Conservation (phyloP, 208 protist genomes). For the Ichthyophonus hoferi region DNA sequence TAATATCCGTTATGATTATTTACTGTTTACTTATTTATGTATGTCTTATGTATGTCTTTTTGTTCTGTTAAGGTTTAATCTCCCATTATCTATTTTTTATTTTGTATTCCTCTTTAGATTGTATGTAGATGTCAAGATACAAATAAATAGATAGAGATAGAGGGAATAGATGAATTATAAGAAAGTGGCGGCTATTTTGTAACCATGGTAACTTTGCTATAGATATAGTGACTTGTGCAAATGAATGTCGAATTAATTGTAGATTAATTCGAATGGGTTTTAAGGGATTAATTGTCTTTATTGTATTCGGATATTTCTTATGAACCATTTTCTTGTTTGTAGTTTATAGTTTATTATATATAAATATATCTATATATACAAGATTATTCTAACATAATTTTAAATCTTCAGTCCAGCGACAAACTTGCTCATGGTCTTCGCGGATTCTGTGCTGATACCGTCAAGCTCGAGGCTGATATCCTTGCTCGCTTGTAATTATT, state of each 20-base stretch:
- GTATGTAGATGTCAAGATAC: background rate
- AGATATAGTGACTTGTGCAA: too few species aligned
- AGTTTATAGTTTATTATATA: background rate
- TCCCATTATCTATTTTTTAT: background rate
- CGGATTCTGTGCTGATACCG: conserved; percentile 82
- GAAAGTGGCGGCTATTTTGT: too few species aligned
- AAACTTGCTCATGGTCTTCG: conserved; percentile 93
- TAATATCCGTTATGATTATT: background rate
- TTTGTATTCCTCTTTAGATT: background rate
- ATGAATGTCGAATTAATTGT: background rate
- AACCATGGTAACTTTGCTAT: too few species aligned
- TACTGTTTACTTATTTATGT: background rate
- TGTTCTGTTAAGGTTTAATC: too few species aligned
- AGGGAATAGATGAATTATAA: too few species aligned
- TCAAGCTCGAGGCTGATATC: conserved; percentile 76
- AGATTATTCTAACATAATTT: background rate
- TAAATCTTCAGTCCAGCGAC: conserved; percentile 68
- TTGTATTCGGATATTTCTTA: too few species aligned
- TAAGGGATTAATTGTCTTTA: too few species aligned
- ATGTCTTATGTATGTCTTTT: background rate
- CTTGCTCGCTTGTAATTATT: too few species aligned
- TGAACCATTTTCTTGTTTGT: background rate
- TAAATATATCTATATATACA: background rate
- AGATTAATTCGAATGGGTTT: too few species aligned
- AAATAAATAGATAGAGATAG: too few species aligned